These are phyloP conservation scores for Fusarium duplospermum DNA, from an alignment of 2,329 filamentous ascomycete genomes.

Conservation along the genomic window DNA sequence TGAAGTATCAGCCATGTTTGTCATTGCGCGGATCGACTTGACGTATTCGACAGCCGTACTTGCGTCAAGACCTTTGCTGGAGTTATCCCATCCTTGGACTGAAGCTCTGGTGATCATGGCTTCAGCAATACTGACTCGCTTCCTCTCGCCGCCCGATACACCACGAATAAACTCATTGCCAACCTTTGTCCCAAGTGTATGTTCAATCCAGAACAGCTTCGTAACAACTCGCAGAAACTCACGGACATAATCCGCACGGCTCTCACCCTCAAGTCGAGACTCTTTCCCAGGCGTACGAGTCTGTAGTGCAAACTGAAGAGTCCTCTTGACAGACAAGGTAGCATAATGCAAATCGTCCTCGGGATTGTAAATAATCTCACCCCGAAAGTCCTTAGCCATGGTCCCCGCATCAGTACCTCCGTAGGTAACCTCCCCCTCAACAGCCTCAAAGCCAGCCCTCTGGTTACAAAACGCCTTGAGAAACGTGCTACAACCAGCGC, in stretches of 20 bases:
- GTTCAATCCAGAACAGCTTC: conserved; percentile 77
- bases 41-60: conserved; percentile 80
- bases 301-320: conserved; percentile 73
- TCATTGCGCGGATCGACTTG: conserved; percentile 71
- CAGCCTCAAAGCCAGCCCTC: conserved; percentile 69
- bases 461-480: conserved; percentile 80
- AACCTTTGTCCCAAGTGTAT: conserved; percentile 75
- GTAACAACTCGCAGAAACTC: conserved; percentile 71
- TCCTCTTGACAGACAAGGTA: conserved; percentile 74
- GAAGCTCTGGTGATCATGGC: conserved; percentile 69
- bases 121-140: conserved; percentile 82
- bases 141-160: conserved; percentile 73
- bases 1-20: conserved; percentile 77
- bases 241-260: conserved; percentile 63
- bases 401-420: conserved; percentile 59
- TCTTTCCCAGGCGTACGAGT: conserved; percentile 67
- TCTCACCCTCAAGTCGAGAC: conserved; percentile 68
- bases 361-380: conserved; percentile 75
- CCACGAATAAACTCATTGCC: conserved; percentile 75
- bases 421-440: conserved; percentile 74
- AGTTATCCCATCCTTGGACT: conserved; percentile 80
- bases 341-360: conserved; percentile 78
- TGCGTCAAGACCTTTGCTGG: conserved; percentile 77
- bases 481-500: conserved; percentile 76
- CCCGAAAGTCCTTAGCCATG: conserved; percentile 66